These are phyloP conservation scores for Rhodofomes roseus DNA, from an alignment of 1,284 basidiomycete species.

Conservation along the genomic window DNA sequence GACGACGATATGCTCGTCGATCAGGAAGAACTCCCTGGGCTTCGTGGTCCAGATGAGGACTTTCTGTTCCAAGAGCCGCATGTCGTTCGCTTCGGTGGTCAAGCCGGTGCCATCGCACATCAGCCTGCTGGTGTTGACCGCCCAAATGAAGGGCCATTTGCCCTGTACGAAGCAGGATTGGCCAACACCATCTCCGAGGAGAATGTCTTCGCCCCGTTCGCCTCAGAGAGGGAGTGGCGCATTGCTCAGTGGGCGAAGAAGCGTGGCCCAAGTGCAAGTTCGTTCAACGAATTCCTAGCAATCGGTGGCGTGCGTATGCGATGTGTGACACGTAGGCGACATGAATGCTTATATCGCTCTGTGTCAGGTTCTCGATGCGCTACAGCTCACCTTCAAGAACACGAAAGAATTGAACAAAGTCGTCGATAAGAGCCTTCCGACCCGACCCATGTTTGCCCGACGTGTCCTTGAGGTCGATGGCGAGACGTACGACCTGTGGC, in stretches of 20 bases:
- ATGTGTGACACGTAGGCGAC: no score
- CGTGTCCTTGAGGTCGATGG: constrained; percentile 20
- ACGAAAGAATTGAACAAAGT: constrained; percentile 26
- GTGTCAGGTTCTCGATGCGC: background rate
- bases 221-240: constrained; percentile 14
- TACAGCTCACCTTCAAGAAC: constrained; percentile 29
- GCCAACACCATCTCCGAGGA: background rate
- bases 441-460: constrained; percentile 16
- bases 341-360: no score
- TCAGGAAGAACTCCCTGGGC: no score
- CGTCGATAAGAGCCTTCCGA: constrained; percentile 28
- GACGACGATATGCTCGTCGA: no score
- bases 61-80: no score
- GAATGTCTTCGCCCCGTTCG: constrained; percentile 10
- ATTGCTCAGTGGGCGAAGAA: constrained; percentile 17
- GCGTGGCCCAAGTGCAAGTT: constrained; percentile 14
- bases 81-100: no score
- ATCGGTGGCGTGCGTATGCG: constrained; percentile 16
- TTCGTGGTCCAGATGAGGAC: no score
- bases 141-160: background rate
- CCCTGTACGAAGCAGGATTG: background rate
- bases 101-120: no score
- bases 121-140: no score
- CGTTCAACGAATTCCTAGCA: constrained; percentile 13
- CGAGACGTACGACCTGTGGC: constrained; percentile 24